phyloP scores from a whole-genome alignment of 139 green algal species.

The Coelastrella sp. region DNA sequence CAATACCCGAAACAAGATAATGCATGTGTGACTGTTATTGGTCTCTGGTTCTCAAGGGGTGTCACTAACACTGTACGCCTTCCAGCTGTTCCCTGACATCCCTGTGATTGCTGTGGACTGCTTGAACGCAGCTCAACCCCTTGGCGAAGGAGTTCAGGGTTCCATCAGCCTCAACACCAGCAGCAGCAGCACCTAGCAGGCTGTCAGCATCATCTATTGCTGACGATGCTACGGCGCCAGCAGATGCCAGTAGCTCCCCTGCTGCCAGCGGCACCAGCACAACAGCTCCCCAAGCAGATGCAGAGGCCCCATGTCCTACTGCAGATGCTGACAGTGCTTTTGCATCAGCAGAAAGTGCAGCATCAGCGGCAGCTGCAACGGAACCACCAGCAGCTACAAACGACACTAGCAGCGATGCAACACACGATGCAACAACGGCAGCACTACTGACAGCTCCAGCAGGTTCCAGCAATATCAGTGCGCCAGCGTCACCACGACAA shows the following conservation, averaged over 20 bases:
- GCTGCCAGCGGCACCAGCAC: too few relatives aligned
- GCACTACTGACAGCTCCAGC: too few relatives aligned
- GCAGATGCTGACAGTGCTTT: neutral
- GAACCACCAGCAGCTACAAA: neutral
- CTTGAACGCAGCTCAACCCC: constrained; percentile 8
- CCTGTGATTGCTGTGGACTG: too few relatives aligned
- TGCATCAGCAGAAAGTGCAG: neutral
- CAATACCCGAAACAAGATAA: too few relatives aligned
- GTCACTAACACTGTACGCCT: too few relatives aligned
- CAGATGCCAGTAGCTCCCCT: constrained; percentile 6
- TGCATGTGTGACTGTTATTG: too few relatives aligned
- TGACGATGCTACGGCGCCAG: neutral
- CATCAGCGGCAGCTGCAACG: neutral
- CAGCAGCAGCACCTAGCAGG: constrained; percentile 20
- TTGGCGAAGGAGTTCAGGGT: constrained; percentile 18
- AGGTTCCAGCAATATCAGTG: too few relatives aligned
- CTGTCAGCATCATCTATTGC: neutral
- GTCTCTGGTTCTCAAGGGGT: too few relatives aligned
- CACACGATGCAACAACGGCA: neutral
- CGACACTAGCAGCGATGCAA: neutral
- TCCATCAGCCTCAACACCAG: neutral
- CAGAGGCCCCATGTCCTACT: too few relatives aligned
- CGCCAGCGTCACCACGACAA: too few relatives aligned
- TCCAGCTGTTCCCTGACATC: too few relatives aligned
- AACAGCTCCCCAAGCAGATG: too few relatives aligned